phyloP scores from a whole-genome alignment of 306 rosid species.

The Alnus rubra region DNA sequence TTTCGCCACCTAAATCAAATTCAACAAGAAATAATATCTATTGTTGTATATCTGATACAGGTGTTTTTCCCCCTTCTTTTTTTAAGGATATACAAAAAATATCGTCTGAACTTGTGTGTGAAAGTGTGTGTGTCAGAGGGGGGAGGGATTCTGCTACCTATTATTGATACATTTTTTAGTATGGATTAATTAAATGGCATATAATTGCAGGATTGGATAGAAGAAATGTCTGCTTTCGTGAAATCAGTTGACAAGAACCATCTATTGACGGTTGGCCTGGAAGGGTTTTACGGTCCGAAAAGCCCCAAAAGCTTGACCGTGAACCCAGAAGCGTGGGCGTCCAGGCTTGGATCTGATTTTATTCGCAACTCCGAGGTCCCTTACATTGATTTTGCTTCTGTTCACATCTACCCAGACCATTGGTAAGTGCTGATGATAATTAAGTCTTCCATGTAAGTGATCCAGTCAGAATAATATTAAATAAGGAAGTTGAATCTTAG shows the following conservation, averaged over 20 bases:
- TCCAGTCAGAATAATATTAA: background rate
- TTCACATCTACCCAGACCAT: slow-evolving; percentile 92
- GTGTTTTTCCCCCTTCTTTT: too few species aligned
- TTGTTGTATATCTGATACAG: background rate
- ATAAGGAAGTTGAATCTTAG: background rate
- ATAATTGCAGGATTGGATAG: slow-evolving; percentile 83
- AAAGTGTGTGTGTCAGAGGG: background rate
- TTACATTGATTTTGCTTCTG: slow-evolving; percentile 79
- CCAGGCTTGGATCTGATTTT: slow-evolving; percentile 89
- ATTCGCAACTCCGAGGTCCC: slow-evolving; percentile 72
- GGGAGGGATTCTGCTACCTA: background rate
- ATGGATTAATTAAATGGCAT: slow-evolving; percentile 25
- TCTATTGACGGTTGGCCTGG: slow-evolving; percentile 82
- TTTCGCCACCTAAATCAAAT: background rate
- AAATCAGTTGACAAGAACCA: slow-evolving; percentile 92
- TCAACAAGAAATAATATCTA: background rate
- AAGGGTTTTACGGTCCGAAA: slow-evolving; percentile 96
- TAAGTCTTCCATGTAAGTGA: background rate
- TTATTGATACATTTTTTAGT: slow-evolving; percentile 17
- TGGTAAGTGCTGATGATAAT: slow-evolving; percentile 56
- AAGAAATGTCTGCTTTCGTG: slow-evolving; percentile 86
- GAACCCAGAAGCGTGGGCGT: slow-evolving; percentile 94
- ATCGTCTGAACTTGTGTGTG: background rate
- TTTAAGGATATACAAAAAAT: background rate
- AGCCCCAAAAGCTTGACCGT: slow-evolving; percentile 64